Base-by-base conservation (phyloP, 768 basidiomycete species). In the Lentinula raphanica region DNA sequence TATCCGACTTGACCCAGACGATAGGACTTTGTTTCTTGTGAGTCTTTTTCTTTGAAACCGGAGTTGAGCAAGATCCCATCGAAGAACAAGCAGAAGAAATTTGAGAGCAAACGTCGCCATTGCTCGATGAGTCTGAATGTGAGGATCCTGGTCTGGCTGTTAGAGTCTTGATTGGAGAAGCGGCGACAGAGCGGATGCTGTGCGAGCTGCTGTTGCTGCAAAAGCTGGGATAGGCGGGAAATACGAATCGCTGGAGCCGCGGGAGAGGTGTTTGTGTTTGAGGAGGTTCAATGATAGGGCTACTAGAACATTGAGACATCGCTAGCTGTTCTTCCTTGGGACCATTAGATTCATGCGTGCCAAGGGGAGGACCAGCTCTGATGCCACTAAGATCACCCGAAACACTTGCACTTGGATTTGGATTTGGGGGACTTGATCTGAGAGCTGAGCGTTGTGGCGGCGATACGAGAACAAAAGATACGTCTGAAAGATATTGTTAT, bases 21-120 rank as follows among this genome's bases (percentile, higher is more conserved):
- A 57, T 32, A 3, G 56, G 45, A 25, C 36, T 57, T 39, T 57
- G 56, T 49, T 57, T 57, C 23, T 25, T 46, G 25, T 57, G 56
- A 17, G 51, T 53, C 23, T 51, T 51, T 35, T 53, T 53, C 51
- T 25, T 53, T 11, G 23, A 11, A 21, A 36, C 13, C 21, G 36
- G 51, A 4, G 51, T 53, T 12, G 23, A 35, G 28, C 28, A 38
- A 53, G 27, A 11, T 5, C 39, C n/a, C n/a, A n/a, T 19, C 11
- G 51, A 53, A 7, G 38, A 50, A 35, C 35, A 56, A 21, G 28
- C 54, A 21, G 42, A 56, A 46, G 27, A 45, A 11, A n/a, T 32
- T 23, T 45, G 42, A 29, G 54, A 42, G n/a, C 19, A 23, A 40
- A 6, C 36, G 36, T 39, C 51, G 17, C 36, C 29, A 35, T 32